phyloP scores from a whole-genome alignment of 768 basidiomycete species.

The Tricholoma bakamatsutake region DNA sequence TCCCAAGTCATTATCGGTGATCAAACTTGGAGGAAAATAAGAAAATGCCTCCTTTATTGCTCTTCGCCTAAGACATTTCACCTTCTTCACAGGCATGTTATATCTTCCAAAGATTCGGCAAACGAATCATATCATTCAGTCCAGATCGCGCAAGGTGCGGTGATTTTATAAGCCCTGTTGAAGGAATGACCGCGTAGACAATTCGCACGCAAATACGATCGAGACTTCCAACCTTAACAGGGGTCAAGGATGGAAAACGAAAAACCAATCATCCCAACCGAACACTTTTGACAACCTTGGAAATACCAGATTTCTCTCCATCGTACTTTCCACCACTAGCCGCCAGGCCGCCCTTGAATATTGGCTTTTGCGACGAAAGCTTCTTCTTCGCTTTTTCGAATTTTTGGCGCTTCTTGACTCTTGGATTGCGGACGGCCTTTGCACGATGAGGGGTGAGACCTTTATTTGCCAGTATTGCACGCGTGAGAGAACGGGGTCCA shows the following conservation, averaged over 20 bases:
- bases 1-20: no score
- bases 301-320: constrained; percentile 92
- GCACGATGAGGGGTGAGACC: constrained; percentile 88
- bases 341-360: constrained; percentile 85
- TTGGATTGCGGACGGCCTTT: constrained; percentile 90
- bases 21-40: no score
- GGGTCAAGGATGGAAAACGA: not conserved
- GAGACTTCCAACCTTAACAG: not conserved
- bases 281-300: constrained; percentile 83
- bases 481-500: constrained; percentile 85
- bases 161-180: not conserved
- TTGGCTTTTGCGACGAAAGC: constrained; percentile 80
- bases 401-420: constrained; percentile 92
- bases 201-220: not conserved
- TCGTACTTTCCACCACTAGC: constrained; percentile 62
- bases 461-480: constrained; percentile 89
- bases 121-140: no score
- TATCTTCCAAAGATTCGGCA: no score
- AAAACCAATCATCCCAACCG: constrained; percentile 43
- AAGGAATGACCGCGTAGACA: not conserved
- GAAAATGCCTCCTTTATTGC: no score
- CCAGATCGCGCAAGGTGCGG: no score
- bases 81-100: no score
- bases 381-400: constrained; percentile 96
- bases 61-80: no score